Conservation (phyloP, 306 rosid species). For the Dalbergia cochinchinensis region DNA sequence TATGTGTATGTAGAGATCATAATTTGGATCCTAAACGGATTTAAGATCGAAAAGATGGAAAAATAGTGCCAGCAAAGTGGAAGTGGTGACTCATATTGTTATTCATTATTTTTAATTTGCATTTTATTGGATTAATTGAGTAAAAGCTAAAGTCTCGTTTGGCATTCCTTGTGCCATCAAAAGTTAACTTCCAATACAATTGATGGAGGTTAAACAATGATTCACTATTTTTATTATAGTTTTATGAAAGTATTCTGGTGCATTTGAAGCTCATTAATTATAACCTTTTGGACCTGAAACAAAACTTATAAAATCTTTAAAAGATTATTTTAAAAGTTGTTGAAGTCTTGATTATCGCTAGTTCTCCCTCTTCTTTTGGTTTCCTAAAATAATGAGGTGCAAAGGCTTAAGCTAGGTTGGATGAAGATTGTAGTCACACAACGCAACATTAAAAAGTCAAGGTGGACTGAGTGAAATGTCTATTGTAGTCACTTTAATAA, state of each 20-base stretch:
- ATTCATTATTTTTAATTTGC: background rate
- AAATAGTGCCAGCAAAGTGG: background rate
- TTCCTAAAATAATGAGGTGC: too few relatives aligned
- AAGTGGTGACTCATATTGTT: background rate
- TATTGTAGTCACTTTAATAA: background rate
- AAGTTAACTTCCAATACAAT: background rate
- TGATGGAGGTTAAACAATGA: background rate
- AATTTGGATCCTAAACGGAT: constrained; percentile 1
- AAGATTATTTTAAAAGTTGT: too few relatives aligned
- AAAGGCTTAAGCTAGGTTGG: too few relatives aligned
- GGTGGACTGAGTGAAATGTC: background rate
- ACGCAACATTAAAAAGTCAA: too few relatives aligned
- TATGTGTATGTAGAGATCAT: background rate
- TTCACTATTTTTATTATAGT: background rate
- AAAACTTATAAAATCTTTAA: too few relatives aligned
- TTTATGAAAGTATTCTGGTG: background rate
- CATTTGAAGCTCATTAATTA: background rate
- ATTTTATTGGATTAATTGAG: background rate
- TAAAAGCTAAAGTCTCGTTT: background rate
- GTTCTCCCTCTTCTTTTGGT: too few relatives aligned
- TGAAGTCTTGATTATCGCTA: too few relatives aligned
- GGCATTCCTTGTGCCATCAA: background rate
- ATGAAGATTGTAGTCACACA: too few relatives aligned
- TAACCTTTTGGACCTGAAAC: too few relatives aligned
- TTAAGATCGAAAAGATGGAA: background rate